Evolutionary conservation across 2,329 filamentous ascomycete species (phyloP).

Genomic region (Zelopaecilomyces penicillatus): DNA sequence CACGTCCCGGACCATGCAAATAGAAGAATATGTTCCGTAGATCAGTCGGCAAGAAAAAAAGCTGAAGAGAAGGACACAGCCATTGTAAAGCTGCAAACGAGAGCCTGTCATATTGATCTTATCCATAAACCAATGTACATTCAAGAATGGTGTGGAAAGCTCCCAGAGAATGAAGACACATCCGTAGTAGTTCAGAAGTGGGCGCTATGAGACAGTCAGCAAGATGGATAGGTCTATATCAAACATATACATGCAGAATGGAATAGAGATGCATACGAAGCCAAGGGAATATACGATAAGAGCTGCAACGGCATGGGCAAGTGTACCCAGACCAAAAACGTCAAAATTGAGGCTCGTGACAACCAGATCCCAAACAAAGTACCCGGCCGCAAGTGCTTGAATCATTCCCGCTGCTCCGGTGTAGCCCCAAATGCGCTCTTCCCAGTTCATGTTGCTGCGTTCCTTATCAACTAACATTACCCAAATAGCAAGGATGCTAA

Average conservation of each 20-base stretch:
- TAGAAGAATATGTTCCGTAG: slow-evolving; percentile 68
- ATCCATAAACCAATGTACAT: slow-evolving; percentile 88
- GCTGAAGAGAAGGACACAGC: slow-evolving; percentile 59
- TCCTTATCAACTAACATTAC: slow-evolving; percentile 62
- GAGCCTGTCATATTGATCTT: slow-evolving; percentile 75
- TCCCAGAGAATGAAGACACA: slow-evolving; percentile 80
- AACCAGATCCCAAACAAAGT: slow-evolving; percentile 76
- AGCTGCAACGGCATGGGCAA: slow-evolving; percentile 69
- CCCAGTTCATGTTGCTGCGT: slow-evolving; percentile 55
- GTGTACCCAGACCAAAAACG: slow-evolving; percentile 67
- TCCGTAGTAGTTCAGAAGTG: slow-evolving; percentile 78
- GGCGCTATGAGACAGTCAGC: slow-evolving; percentile 46
- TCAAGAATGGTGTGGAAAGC: slow-evolving; percentile 75
- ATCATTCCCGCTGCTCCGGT: slow-evolving; percentile 63
- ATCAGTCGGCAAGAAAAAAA: slow-evolving; percentile 72
- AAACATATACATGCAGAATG: slow-evolving; percentile 6
- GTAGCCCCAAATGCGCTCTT: slow-evolving; percentile 70
- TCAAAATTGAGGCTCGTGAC: slow-evolving; percentile 60
- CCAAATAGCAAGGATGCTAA: slow-evolving; percentile 67
- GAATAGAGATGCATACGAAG: slow-evolving; percentile 52
- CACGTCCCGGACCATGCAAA: slow-evolving; percentile 62
- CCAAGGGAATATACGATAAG: slow-evolving; percentile 68
- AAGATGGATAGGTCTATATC: neutral
- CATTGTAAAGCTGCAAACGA: slow-evolving; percentile 66
- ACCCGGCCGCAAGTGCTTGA: slow-evolving; percentile 68